Evolutionary conservation across 148 eudicot genomes (phyloP), one percentile per base, ranked within the genome.

Genomic region (Chenopodium formosanum): DNA sequence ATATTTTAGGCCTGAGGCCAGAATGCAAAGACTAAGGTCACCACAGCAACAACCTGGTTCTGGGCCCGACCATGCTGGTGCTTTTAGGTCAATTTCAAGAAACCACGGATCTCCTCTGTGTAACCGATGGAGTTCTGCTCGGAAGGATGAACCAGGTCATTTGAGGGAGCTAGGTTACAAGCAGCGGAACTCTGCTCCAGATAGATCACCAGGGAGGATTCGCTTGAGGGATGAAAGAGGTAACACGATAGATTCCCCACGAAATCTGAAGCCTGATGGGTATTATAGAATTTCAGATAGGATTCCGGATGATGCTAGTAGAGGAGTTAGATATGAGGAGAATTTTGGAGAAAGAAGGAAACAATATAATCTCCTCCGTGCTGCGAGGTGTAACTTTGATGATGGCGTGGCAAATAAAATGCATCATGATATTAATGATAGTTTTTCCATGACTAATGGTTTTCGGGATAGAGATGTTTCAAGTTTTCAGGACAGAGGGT

Each of bases 21-120:
- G 91, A 83, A 75, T 76, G 74, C 84, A 72, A n/a, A 80, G 90
- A 73, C 37, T 58, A 65, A 84, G 89, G 80, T 86, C 90, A 63
- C 87, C 89, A 0, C 79, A 80, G 78, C 74, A 78, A 71, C 87
- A 87, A 44, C 78, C 80, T 70, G 80, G 83, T 70, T 84, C 84
- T 78, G 79, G 74, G 31, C 44, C 64, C 23, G 86, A 83, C 52
- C 77, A 85, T 31, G 37, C 53, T 9, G 58, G 73, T 19, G 86
- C 82, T 29, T 86, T 86, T 58, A 86, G 81, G 81, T 71, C 86
- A 14, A 71, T 77, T 6, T 78, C 86, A 44, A 84, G 91, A 71
- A 79, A 56, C 75, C 79, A 76, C 17, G 79, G 78, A 66, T 86
- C 90, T n/a, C 87, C 88, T 47, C 86, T 86, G 46, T 79, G 80